These are phyloP conservation scores for Stereocaulon alpinum DNA, from an alignment of 495 filamentous ascomycete species.

Conservation along the genomic window DNA sequence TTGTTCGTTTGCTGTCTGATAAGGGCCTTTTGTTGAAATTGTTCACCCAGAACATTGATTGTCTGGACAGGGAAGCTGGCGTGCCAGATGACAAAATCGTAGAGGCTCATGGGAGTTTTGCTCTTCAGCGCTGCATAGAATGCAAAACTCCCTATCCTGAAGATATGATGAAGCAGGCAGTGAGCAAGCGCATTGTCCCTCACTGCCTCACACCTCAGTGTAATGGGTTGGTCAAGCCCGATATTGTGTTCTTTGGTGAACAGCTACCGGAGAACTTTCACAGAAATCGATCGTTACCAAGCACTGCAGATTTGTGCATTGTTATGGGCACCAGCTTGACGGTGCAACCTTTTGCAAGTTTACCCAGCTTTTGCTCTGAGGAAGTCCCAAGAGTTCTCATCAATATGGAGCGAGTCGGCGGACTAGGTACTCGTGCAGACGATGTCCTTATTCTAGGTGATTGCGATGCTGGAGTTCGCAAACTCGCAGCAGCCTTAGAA, in stretches of 20 bases:
- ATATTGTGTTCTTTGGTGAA: slow-evolving; percentile 97
- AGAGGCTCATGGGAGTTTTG: slow-evolving; percentile 94
- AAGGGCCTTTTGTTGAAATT: slow-evolving; percentile 72
- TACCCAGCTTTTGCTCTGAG: slow-evolving; percentile 54
- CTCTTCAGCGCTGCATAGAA: slow-evolving; percentile 78
- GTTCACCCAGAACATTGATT: slow-evolving; percentile 98
- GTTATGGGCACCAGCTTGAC: slow-evolving; percentile 85
- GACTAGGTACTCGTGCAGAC: slow-evolving; percentile 61
- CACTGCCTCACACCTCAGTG: slow-evolving; percentile 51
- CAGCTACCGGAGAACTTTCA: slow-evolving; percentile 63
- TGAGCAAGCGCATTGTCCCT: slow-evolving; percentile 55
- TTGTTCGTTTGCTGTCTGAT: slow-evolving; percentile 62
- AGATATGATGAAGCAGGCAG: slow-evolving; percentile 56
- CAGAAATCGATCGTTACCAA: slow-evolving; percentile 41
- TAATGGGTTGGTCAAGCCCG: slow-evolving; percentile 81
- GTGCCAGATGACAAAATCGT: slow-evolving; percentile 71
- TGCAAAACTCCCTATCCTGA: slow-evolving; percentile 64
- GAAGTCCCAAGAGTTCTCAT: slow-evolving; percentile 68
- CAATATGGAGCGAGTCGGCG: slow-evolving; percentile 78
- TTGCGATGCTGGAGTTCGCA: slow-evolving; percentile 76
- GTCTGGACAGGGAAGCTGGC: slow-evolving; percentile 79
- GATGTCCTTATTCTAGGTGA: slow-evolving; percentile 67
- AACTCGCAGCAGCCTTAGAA: slow-evolving; percentile 69
- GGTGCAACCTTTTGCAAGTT: slow-evolving; percentile 80
- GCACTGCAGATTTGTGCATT: slow-evolving; percentile 66